Evolutionary conservation across 148 eudicot species (phyloP).

Genomic region (Talinum fruticosum): DNA sequence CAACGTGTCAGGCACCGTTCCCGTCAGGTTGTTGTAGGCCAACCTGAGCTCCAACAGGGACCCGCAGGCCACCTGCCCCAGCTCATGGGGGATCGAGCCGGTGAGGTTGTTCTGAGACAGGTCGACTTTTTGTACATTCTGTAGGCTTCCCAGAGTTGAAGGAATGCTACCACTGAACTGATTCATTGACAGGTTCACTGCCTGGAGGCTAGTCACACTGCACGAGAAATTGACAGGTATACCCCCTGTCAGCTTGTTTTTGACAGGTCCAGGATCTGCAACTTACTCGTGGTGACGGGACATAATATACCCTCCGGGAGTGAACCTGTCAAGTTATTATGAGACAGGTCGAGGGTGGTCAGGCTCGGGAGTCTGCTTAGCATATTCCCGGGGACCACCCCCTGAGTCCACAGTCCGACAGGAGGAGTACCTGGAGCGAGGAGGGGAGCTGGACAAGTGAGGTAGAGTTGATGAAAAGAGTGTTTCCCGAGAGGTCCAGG

Average conservation of each 20-base stretch:
- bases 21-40: constrained; percentile 62
- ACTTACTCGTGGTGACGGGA: constrained; percentile 22
- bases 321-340: constrained; percentile 61
- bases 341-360: constrained; percentile 51
- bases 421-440: constrained; percentile 44
- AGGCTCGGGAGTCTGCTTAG: constrained; percentile 50
- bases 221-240: constrained; percentile 28
- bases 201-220: constrained; percentile 33
- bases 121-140: constrained; percentile 57
- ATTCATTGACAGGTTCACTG: constrained; percentile 53
- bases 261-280: constrained; percentile 67
- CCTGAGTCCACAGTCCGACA: constrained; percentile 57
- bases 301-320: constrained; percentile 43
- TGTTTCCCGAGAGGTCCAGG: constrained; percentile 66
- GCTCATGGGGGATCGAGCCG: constrained; percentile 57
- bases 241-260: constrained; percentile 43
- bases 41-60: constrained; percentile 64
- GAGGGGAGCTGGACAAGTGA: constrained; percentile 63
- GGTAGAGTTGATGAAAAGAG: constrained; percentile 51
- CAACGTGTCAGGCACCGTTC: constrained; percentile 57
- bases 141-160: constrained; percentile 41
- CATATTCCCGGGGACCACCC: constrained; percentile 49
- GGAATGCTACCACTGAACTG: constrained; percentile 58
- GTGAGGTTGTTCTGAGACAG: constrained; percentile 70
- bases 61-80: constrained; percentile 57